phyloP scores from a whole-genome alignment of 2,329 filamentous ascomycete species.

The Hortaea sp. region DNA sequence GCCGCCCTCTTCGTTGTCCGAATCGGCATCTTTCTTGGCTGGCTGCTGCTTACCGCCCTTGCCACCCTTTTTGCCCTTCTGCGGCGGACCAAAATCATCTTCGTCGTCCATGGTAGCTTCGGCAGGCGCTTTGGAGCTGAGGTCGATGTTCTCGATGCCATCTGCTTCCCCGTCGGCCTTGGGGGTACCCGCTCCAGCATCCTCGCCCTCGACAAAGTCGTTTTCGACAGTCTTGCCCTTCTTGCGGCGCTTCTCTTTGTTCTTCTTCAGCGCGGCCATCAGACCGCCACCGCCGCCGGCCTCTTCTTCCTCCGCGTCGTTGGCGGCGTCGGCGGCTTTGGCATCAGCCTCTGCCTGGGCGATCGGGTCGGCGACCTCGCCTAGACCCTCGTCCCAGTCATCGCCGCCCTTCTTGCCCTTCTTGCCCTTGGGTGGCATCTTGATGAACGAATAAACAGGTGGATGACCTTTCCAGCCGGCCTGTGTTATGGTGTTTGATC shows the following conservation, averaged over 20 bases:
- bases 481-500: not conserved
- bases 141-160: slow-evolving; percentile 27
- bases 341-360: slow-evolving; percentile 38
- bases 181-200: slow-evolving; percentile 33
- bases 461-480: not conserved
- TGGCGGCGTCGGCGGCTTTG: slow-evolving; percentile 36
- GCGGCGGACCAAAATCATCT: slow-evolving; percentile 72
- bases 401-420: slow-evolving; percentile 74
- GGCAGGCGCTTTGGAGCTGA: slow-evolving; percentile 60
- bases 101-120: slow-evolving; percentile 61
- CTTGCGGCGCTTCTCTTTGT: slow-evolving; percentile 71
- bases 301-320: slow-evolving; percentile 41
- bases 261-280: slow-evolving; percentile 43
- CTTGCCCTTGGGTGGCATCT: slow-evolving; percentile 93
- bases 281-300: slow-evolving; percentile 39
- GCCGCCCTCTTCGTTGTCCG: slow-evolving; percentile 47
- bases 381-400: slow-evolving; percentile 90
- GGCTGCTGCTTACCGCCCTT: slow-evolving; percentile 40
- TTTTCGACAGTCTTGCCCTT: slow-evolving; percentile 62
- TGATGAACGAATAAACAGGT: not conserved
- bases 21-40: slow-evolving; percentile 40
- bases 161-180: slow-evolving; percentile 10
- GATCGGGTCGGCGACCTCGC: slow-evolving; percentile 61
- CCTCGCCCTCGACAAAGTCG: slow-evolving; percentile 63
- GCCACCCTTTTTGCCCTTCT: slow-evolving; percentile 57